A percentile compares a stretch with the other conserved stretches of the same genome.
Conservation (phyloP, 1,284 basidiomycete species). For the Trametes polyzona region DNA sequence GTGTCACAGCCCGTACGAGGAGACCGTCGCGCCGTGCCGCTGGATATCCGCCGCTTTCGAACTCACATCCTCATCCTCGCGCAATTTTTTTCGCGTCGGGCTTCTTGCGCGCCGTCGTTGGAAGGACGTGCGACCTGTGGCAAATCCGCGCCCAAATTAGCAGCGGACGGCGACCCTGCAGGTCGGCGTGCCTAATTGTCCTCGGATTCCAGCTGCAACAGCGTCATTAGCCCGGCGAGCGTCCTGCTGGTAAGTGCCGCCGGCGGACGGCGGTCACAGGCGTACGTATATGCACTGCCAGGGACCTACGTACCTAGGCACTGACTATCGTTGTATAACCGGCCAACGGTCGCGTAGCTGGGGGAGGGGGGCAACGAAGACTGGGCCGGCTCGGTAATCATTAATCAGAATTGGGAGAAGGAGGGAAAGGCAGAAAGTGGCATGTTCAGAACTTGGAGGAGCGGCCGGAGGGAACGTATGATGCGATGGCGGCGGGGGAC, state of each 20-base stretch:
- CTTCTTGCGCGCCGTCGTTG: neutral
- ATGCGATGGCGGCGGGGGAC: neutral
- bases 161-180: neutral
- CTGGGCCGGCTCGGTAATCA: neutral
- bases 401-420: neutral
- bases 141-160: neutral
- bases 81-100: neutral
- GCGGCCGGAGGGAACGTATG: neutral
- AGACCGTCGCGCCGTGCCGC: neutral
- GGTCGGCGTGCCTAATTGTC: neutral
- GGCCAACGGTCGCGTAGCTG: too few species aligned
- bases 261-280: neutral
- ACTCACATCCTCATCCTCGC: too few species aligned
- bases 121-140: neutral
- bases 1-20: neutral
- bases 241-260: neutral
- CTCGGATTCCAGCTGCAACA: too few species aligned
- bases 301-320: too few species aligned
- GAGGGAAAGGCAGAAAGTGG: too few species aligned
- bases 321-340: too few species aligned
- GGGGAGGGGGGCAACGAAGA: too few species aligned
- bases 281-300: neutral
- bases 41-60: neutral
- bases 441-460: neutral
- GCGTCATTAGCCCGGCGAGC: neutral